Conservation (phyloP, 2,329 filamentous ascomycete genomes). For the Dryadomyces sulphureus region DNA sequence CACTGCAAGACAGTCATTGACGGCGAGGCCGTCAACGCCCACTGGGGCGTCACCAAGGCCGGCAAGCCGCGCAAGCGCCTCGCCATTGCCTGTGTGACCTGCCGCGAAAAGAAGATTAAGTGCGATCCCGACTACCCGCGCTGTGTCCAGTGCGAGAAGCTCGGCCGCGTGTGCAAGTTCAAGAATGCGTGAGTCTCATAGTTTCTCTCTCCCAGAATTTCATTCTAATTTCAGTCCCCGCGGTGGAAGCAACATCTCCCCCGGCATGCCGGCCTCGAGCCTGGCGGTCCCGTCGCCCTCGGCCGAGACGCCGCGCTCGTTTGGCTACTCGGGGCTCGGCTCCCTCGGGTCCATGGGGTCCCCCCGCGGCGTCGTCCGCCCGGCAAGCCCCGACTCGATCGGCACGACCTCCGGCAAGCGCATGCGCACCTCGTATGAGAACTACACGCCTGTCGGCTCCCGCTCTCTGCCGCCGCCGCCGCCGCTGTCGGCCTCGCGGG, state of each 20-base stretch:
- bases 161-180: constrained; percentile 71
- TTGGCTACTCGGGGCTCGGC: constrained; percentile 30
- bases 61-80: constrained; percentile 84
- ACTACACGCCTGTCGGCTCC: constrained; percentile 21
- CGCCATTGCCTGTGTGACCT: constrained; percentile 85
- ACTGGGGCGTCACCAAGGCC: constrained; percentile 88
- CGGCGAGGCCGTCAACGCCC: constrained; percentile 74
- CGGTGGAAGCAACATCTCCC: constrained; percentile 42
- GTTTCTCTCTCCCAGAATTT: background rate
- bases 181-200: constrained; percentile 59
- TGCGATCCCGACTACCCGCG: constrained; percentile 80
- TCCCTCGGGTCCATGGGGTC: constrained; percentile 23
- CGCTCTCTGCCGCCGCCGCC: constrained; percentile 6
- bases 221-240: constrained; percentile 28
- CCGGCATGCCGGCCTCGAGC: constrained; percentile 29
- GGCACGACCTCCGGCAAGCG: constrained; percentile 26
- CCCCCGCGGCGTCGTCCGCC: constrained; percentile 14
- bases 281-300: constrained; percentile 7
- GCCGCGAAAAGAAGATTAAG: constrained; percentile 94
- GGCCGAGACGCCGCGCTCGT: constrained; percentile 22
- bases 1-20: constrained; percentile 75
- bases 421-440: constrained; percentile 30
- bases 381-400: constrained; percentile 16
- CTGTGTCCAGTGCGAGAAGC: constrained; percentile 86
- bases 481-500: constrained; percentile 11